phyloP scores from a whole-genome alignment of 2,329 filamentous ascomycete species.

The Sporothrix globosa region DNA sequence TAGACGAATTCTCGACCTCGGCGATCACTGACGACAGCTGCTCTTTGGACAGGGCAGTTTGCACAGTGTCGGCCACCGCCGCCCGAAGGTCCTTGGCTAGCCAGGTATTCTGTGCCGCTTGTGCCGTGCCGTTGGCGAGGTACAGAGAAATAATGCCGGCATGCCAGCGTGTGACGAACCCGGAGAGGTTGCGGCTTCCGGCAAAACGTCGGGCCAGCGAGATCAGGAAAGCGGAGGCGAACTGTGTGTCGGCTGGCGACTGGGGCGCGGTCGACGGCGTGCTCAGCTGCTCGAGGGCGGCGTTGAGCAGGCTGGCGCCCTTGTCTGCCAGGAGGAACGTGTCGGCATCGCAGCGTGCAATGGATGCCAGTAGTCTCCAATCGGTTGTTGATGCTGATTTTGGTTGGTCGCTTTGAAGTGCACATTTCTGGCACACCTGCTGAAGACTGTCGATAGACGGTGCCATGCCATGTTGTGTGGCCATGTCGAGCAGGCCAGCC shows the following conservation, averaged over 20 bases:
- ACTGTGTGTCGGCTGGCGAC: slow-evolving; percentile 34
- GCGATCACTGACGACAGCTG: slow-evolving; percentile 51
- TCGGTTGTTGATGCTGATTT: slow-evolving; percentile 41
- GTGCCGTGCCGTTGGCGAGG: slow-evolving; percentile 26
- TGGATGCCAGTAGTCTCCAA: slow-evolving; percentile 49
- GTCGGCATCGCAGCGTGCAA: slow-evolving; percentile 53
- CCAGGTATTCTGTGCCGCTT: slow-evolving; percentile 38
- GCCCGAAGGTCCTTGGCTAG: slow-evolving; percentile 38
- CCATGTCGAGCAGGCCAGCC: slow-evolving; percentile 42
- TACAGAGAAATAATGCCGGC: slow-evolving; percentile 45
- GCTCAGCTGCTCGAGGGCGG: slow-evolving; percentile 45
- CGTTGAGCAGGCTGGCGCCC: slow-evolving; percentile 47
- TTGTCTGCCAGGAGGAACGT: slow-evolving; percentile 49
- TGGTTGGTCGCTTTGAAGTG: slow-evolving; percentile 37
- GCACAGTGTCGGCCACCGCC: slow-evolving; percentile 42
- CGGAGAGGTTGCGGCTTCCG: slow-evolving; percentile 49
- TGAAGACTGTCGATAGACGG: slow-evolving; percentile 50
- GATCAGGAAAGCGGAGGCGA: slow-evolving; percentile 44
- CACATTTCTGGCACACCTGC: slow-evolving; percentile 50
- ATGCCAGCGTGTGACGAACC: slow-evolving; percentile 53
- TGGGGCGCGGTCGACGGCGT: slow-evolving; percentile 37
- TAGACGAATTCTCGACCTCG: slow-evolving; percentile 46
- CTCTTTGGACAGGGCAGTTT: slow-evolving; percentile 50
- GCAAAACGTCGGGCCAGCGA: slow-evolving; percentile 52
- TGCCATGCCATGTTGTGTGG: slow-evolving; percentile 40